Evolutionary conservation across 176 grass and related monocot genomes (phyloP).

Genomic region (Zoysia pacifica): DNA sequence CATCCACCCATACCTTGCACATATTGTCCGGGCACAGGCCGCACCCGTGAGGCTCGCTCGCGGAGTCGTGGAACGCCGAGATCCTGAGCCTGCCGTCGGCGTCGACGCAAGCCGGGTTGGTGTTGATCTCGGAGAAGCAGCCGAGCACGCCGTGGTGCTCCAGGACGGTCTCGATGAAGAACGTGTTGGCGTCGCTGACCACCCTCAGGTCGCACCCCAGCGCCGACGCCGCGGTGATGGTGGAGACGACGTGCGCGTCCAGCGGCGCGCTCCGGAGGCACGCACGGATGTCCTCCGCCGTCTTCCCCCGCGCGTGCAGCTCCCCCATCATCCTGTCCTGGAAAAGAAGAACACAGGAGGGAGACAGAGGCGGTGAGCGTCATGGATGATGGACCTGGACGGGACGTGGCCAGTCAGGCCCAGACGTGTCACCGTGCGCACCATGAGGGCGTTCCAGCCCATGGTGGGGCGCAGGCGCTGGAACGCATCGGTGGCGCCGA

Average conservation of each 20-base stretch:
- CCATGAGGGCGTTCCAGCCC: conserved; percentile 79
- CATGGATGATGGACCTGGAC: not conserved
- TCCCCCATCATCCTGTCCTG: conserved; percentile 87
- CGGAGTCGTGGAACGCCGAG: conserved; percentile 62
- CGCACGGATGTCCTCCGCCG: conserved; percentile 57
- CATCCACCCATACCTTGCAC: conserved; percentile 69
- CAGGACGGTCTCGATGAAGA: conserved; percentile 87
- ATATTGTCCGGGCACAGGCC: conserved; percentile 80
- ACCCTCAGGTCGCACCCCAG: conserved; percentile 75
- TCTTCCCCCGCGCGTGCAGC: conserved; percentile 64
- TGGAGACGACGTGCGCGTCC: conserved; percentile 51
- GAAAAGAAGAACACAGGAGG: not conserved
- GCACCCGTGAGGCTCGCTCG: conserved; percentile 56
- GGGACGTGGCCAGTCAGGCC: too few relatives aligned
- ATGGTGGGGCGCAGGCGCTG: conserved; percentile 59
- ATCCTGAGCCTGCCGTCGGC: conserved; percentile 68
- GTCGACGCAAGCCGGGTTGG: conserved; percentile 64
- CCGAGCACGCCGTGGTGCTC: conserved; percentile 62
- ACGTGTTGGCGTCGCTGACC: conserved; percentile 82
- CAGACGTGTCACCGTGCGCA: not conserved
- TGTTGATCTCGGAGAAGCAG: conserved; percentile 75
- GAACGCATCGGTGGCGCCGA: conserved; percentile 63
- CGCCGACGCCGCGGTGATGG: conserved; percentile 59
- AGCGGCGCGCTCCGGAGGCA: conserved; percentile 63
- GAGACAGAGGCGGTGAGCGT: not conserved